Evolutionary conservation across 495 filamentous ascomycete species (phyloP), one percentile per base, ranked within the genome.

Genomic region (Chaetomium tenue): DNA sequence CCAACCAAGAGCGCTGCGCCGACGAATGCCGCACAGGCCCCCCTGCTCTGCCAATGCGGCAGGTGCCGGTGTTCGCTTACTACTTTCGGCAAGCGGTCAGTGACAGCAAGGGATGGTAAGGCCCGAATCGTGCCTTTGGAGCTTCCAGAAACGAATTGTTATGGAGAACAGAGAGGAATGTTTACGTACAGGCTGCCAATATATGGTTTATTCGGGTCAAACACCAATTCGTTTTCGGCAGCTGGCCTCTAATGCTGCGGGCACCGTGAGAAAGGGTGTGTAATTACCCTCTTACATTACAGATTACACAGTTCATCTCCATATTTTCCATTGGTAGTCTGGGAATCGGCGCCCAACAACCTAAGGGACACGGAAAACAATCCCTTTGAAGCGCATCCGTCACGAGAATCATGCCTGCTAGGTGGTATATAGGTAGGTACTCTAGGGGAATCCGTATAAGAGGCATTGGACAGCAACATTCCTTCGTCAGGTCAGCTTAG

Each of bases 21-120:
- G 62, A 64, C 30, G 37, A 2, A 51, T 48, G 53, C 62, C 46
- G 54, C 26, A 25, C 20, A 28, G 26, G 42, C 40, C 20, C 26
- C 48, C 28, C 3, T 30, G 6, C 28, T 4, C 33, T 23, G 25
- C 3, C 33, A 26, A 13, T 9, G 26, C 47, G 63, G 56, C 56
- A 60, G 23, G 63, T 64, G 55, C 55, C 61, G 26, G 16, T 30
- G 0, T 18, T 40, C 30, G 20, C 46, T 44, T 60, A 42, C 66
- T 20, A 20, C 42, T 52, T 58, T 58, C 2, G 63, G 67, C 47
- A 69, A 61, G 67, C 67, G 67, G 67, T 69, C 67, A 69, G 56
- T 5, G 26, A 23, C 16, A 8, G 23, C 5, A 9, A 12, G 5
- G 46, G n/a, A 50, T 12, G 11, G 7, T 13, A 20, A 28, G 26